Conservation (phyloP, 306 rosid genomes). For the Pueraria montana region DNA sequence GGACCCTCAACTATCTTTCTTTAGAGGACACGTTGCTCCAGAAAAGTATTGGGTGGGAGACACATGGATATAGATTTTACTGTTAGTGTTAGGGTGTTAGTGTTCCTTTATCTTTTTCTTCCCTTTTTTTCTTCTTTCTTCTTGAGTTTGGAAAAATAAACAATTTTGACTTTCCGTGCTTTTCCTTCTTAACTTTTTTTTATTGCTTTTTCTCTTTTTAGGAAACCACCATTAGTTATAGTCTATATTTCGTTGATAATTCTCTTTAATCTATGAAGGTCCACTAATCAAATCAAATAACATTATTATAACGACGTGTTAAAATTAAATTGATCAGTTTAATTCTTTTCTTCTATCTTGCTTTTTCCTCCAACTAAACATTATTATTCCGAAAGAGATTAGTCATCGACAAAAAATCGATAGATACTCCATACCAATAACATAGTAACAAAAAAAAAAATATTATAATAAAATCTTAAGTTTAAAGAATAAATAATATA, state of each 20-base stretch:
- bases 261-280: background rate
- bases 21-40: conserved; percentile 81
- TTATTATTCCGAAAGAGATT: too few species aligned
- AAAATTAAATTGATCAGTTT: too few species aligned
- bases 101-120: conserved; percentile 17
- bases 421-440: too few species aligned
- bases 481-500: too few species aligned
- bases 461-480: too few species aligned
- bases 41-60: conserved; percentile 53
- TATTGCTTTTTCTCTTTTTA: background rate
- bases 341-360: too few species aligned
- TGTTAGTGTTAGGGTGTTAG: background rate
- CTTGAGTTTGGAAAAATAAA: conserved; percentile 49
- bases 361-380: background rate
- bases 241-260: background rate
- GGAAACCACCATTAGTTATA: background rate
- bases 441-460: too few species aligned
- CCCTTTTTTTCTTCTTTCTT: background rate
- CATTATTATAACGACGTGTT: background rate
- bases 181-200: conserved; percentile 32
- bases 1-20: conserved; percentile 53
- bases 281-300: background rate
- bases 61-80: conserved; percentile 46
- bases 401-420: too few species aligned
- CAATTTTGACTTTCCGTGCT: conserved; percentile 12